These are phyloP conservation scores for Rubia peregrina DNA, from an alignment of 305 asterid species.

Conservation along the genomic window DNA sequence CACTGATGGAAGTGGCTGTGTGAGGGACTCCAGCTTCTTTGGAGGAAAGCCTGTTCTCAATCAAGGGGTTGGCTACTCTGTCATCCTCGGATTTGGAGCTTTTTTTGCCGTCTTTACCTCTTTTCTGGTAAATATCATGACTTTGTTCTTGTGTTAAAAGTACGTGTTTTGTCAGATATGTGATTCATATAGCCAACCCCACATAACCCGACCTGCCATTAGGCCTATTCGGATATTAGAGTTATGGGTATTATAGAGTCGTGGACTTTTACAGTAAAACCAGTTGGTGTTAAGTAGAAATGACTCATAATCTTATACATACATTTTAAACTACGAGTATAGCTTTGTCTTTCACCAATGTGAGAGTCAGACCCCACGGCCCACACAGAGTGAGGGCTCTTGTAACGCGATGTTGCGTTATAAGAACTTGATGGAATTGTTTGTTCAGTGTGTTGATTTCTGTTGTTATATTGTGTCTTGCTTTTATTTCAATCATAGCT, in stretches of 20 bases:
- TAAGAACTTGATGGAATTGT: background rate
- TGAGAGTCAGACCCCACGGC: too few relatives aligned
- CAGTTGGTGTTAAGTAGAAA: too few relatives aligned
- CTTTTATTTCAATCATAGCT: background rate
- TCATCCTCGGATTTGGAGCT: constrained; percentile 93
- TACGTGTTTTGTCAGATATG: background rate
- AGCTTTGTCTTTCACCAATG: too few relatives aligned
- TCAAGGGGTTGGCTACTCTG: constrained; percentile 83
- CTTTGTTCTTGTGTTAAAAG: background rate
- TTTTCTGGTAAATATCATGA: constrained; percentile 42
- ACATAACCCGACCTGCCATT: too few relatives aligned
- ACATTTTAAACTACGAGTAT: too few relatives aligned
- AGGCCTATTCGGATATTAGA: too few relatives aligned
- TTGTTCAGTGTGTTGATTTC: background rate
- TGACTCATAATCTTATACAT: too few relatives aligned
- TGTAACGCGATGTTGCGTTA: background rate
- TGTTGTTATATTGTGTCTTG: background rate
- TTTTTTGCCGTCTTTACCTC: constrained; percentile 79
- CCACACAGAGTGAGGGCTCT: background rate
- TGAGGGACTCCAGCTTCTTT: constrained; percentile 69
- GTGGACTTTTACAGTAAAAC: too few relatives aligned
- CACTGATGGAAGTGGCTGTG: constrained; percentile 37
- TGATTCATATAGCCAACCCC: background rate
- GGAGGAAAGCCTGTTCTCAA: constrained; percentile 65
- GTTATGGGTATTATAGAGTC: too few relatives aligned